A percentile compares a stretch with the other conserved stretches of the same genome.
phyloP scores from a whole-genome alignment of 306 rosid species.

The Cyamopsis tetragonoloba region DNA sequence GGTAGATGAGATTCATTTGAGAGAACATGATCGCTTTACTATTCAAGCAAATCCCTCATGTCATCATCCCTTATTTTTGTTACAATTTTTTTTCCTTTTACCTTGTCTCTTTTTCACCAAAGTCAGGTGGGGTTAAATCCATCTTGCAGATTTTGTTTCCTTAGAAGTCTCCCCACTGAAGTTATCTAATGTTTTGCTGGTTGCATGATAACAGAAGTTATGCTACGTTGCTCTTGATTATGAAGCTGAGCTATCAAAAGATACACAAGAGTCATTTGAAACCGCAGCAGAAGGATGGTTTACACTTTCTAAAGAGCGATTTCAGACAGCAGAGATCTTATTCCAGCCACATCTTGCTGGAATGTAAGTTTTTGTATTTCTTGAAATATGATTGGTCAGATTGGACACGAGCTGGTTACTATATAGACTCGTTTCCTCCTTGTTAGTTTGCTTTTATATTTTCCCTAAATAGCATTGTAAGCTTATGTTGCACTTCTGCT shows the following conservation, averaged over 20 bases:
- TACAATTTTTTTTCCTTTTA: background rate
- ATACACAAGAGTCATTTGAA: constrained; percentile 66
- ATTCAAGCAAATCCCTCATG: background rate
- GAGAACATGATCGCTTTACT: background rate
- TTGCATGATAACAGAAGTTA: constrained; percentile 51
- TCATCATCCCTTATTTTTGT: background rate
- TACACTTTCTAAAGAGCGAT: constrained; percentile 81
- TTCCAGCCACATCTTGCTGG: constrained; percentile 82
- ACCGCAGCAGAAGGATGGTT: constrained; percentile 65
- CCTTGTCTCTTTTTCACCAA: background rate
- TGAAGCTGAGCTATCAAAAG: constrained; percentile 70
- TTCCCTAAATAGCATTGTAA: background rate
- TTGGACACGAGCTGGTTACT: background rate
- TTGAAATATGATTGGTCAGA: background rate
- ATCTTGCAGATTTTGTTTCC: background rate
- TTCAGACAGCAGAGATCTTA: constrained; percentile 84
- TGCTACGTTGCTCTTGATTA: constrained; percentile 88
- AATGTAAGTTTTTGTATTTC: constrained; percentile 52
- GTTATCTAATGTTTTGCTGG: constrained; percentile 27
- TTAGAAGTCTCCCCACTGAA: constrained; percentile 9
- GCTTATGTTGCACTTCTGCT: constrained; percentile 22
- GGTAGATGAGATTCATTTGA: background rate
- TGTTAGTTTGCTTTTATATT: constrained; percentile 7
- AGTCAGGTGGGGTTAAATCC: background rate
- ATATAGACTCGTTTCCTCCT: background rate